phyloP scores from a whole-genome alignment of 345 rosid genomes.

The Alliaria petiolata region DNA sequence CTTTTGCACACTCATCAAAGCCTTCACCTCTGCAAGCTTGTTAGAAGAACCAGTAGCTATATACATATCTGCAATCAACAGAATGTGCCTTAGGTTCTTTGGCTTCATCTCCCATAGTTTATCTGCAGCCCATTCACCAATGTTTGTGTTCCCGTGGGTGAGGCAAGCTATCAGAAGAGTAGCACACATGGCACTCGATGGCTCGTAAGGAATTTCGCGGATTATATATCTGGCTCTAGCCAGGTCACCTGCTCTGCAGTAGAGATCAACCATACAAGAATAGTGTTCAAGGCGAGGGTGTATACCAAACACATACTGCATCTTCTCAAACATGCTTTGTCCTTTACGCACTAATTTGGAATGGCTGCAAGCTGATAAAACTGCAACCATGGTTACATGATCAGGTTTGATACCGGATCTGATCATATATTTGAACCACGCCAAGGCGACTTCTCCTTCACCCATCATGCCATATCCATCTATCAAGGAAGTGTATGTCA shows the following conservation, averaged over 20 bases:
- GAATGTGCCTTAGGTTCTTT: slow-evolving; percentile 51
- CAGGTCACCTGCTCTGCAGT: slow-evolving; percentile 64
- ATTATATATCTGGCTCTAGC: slow-evolving; percentile 49
- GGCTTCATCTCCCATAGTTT: slow-evolving; percentile 52
- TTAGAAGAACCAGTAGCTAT: slow-evolving; percentile 52
- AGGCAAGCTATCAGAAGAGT: slow-evolving; percentile 67
- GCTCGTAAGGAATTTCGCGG: slow-evolving; percentile 41
- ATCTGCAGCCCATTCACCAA: slow-evolving; percentile 86
- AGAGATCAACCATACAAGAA: slow-evolving; percentile 76
- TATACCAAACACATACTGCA: slow-evolving; percentile 42
- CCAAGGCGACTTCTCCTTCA: slow-evolving; percentile 45
- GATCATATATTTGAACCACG: slow-evolving; percentile 55
- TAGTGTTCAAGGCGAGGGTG: slow-evolving; percentile 58
- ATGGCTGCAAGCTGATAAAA: slow-evolving; percentile 86
- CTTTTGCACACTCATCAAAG: slow-evolving; percentile 48
- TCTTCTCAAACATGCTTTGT: slow-evolving; percentile 43
- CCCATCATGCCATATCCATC: slow-evolving; percentile 66
- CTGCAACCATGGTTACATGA: slow-evolving; percentile 74
- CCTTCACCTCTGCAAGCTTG: slow-evolving; percentile 57
- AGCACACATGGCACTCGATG: slow-evolving; percentile 70
- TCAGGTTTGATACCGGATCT: slow-evolving; percentile 51
- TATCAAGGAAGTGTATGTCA: slow-evolving; percentile 81
- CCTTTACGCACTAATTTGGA: slow-evolving; percentile 58
- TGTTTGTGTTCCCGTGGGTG: slow-evolving; percentile 43
- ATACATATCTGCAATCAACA: slow-evolving; percentile 60